These are phyloP conservation scores for Metschnikowia sp. DNA, from an alignment of 805 yeast genomes.

Conservation along the genomic window DNA sequence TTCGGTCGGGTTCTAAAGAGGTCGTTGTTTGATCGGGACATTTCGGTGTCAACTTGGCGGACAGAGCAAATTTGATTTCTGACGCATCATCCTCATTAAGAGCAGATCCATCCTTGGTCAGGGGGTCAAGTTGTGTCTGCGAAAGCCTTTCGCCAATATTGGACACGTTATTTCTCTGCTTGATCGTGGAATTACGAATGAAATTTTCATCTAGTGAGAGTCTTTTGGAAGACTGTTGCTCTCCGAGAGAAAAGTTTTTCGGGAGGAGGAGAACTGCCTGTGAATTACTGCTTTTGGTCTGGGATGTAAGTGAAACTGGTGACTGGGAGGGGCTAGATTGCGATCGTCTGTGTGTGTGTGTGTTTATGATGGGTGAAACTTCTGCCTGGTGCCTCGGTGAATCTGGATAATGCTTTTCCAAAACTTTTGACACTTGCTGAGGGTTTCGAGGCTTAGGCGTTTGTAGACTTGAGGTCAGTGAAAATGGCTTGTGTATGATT, in stretches of 20 bases:
- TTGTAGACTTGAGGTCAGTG: conserved; percentile 17
- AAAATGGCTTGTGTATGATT: background rate
- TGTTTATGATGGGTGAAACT: conserved; percentile 1
- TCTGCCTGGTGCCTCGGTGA: conserved; percentile 7
- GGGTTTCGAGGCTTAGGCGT: conserved; percentile 37
- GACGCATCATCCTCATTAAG: no score
- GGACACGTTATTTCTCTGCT: no score
- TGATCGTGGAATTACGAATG: no score
- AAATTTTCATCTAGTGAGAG: conserved; percentile 15
- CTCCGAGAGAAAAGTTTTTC: conserved; percentile 39
- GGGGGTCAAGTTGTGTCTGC: no score
- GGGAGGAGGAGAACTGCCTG: conserved; percentile 51
- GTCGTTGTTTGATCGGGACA: no score
- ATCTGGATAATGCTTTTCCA: conserved; percentile 9
- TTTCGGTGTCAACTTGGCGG: no score
- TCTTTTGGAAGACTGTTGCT: conserved; percentile 23
- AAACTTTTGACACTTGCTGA: conserved; percentile 9
- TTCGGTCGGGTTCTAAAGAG: no score
- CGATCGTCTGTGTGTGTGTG: conserved; percentile 23
- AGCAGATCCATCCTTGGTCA: no score
- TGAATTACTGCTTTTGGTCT: conserved; percentile 19
- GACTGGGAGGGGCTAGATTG: conserved; percentile 33
- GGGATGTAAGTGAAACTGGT: conserved; percentile 14
- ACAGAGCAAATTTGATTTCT: no score
- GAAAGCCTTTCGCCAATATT: no score